Evolutionary conservation across 768 basidiomycete genomes (phyloP), one percentile per base, ranked within the genome.

Genomic region (Suillus subaureus): DNA sequence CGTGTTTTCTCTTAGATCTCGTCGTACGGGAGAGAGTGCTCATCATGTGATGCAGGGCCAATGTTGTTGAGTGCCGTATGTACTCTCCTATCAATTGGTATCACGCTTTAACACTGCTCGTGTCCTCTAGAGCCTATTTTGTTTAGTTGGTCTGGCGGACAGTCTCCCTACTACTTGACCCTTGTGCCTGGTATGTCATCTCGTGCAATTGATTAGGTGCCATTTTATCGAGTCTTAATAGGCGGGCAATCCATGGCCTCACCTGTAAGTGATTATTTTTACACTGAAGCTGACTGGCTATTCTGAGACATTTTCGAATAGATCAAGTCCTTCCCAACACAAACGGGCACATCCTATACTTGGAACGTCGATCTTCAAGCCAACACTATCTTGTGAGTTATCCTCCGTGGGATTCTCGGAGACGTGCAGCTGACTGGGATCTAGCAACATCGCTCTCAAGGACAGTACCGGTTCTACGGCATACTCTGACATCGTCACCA

Each of bases 151-250:
- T 43, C 64, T 33, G 84, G 79, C 5, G 89, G 89, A 39, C 57
- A 63, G 0, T 28, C 79, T 0, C 90, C 91, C 1, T 92, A 83
- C 77, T 93, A 79, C 73, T 64, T 91, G 60, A 79, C 84, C 12
- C 68, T 90, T 61, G 69, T 90, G 47, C 91, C 90, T 57, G 87
- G 90, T 91, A 67, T 39, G 84, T 68, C 3, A 6, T 31, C 42
- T 16, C 12, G 12, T 3, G 37, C 16, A 31, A 31, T 9, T 11
- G 4, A 16, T 7, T 23, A 40, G n/a, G 18, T 28, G 11, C 45
- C 7, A 26, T 42, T 13, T 7, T 58, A 39, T 21, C 35, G 60
- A 33, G 16, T 21, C 15, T 60, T n/a, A 4, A 31, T 68, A 91
- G 90, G 81, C 66, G 85, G 84, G 28, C 86, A 90, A 68, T 67